These are phyloP conservation scores for Aspergillus aculeatinus DNA, from an alignment of 2,329 filamentous ascomycete genomes.

Conservation along the genomic window DNA sequence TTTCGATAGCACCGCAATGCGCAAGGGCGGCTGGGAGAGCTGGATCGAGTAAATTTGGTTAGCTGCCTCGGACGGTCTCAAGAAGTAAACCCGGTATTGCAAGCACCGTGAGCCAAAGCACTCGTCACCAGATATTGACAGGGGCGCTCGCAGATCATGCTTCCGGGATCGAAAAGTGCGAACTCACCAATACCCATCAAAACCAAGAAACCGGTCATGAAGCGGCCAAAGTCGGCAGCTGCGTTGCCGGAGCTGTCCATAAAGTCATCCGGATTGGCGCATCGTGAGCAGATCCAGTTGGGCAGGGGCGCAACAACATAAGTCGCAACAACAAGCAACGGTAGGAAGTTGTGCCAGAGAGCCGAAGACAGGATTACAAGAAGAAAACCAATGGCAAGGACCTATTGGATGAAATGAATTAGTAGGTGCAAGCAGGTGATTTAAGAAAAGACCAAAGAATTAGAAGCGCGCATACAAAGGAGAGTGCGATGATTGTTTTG, in stretches of 20 bases:
- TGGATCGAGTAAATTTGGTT: conserved; percentile 38
- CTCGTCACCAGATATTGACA: not conserved
- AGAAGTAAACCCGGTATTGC: not conserved
- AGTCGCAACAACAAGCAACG: conserved; percentile 90
- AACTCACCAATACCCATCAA: conserved; percentile 93
- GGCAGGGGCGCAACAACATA: conserved; percentile 91
- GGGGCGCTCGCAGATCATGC: not conserved
- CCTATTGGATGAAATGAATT: conserved; percentile 43
- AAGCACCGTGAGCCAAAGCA: not conserved
- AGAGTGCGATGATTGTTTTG: conserved; percentile 98
- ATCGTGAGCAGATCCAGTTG: conserved; percentile 92
- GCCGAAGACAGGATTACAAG: conserved; percentile 98
- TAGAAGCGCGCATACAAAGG: conserved; percentile 66
- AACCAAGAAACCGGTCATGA: conserved; percentile 92
- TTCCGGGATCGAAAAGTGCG: not conserved
- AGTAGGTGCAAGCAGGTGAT: not conserved
- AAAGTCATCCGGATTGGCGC: conserved; percentile 91
- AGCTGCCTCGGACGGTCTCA: not conserved
- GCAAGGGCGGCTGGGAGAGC: conserved; percentile 86
- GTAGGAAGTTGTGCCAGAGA: conserved; percentile 91
- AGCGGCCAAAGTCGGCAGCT: conserved; percentile 88
- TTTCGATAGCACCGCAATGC: conserved; percentile 77
- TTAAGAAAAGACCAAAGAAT: not conserved
- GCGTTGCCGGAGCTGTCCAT: conserved; percentile 80
- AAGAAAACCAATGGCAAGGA: conserved; percentile 97